Evolutionary conservation across 306 rosid genomes (phyloP), one percentile per base, ranked within the genome.

Genomic region (Cyamopsis tetragonoloba): DNA sequence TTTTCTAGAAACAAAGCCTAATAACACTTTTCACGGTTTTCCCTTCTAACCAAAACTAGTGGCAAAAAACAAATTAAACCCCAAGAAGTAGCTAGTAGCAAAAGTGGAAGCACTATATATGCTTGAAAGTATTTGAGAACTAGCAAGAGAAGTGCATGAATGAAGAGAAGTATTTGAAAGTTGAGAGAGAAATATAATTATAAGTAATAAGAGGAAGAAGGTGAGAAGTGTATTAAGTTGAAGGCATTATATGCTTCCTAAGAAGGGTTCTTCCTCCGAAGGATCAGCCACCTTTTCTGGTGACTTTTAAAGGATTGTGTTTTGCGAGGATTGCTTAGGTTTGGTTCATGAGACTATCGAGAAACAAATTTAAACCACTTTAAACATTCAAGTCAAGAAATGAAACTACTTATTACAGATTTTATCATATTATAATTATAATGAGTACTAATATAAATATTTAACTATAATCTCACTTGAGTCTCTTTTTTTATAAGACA

Each of bases 221-320:
- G 75, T 62, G 75, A 79, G 68, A 62, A 39, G 41, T 64, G 77
- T 42, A 68, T 83, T 48, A 81, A 72, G 70, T 83, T 87, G 85
- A 78, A 87, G 86, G 20, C 75, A 82, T 86, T 85, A 85, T 86
- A 83, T 90, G 97, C 71, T 90, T 79, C 95, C 90, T 76, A 63
- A 28, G 42, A 63, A 79, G 99, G 96, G 86, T 79, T 86, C 82
- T 75, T 69, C 55, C 78, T 74, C 99, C 97, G 99, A 88, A 84
- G 96, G 92, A 63, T 95, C 75, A 88, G 97, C 99, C 97, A 85
- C 77, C 82, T 83, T 95, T 90, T 88, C 71, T 82, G 99, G 89
- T 79, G 88, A 83, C 84, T 83, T 81, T 75, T 73, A 80, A 85
- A 72, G 58, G 17, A 54, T 43, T 60, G 86, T 75, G 87, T 65